Conservation (phyloP, 805 yeast species). For the Komagataella kurtzmanii region DNA sequence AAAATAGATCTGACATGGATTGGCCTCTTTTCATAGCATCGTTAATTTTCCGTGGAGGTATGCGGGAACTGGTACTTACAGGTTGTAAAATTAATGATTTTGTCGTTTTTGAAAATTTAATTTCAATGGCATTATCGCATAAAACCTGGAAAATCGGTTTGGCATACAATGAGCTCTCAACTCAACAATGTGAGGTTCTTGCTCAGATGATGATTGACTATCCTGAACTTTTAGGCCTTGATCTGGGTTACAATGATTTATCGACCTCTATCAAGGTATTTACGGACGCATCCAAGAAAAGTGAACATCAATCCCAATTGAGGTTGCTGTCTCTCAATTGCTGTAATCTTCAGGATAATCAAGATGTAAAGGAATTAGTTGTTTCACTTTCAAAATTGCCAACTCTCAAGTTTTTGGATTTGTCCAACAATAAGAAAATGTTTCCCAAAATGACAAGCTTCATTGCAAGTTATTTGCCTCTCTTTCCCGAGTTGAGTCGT, state of each 20-base stretch:
- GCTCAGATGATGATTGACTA: conserved; percentile 42
- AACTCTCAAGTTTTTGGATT: conserved; percentile 55
- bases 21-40: conserved; percentile 73
- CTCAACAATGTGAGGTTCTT: conserved; percentile 42
- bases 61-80: conserved; percentile 67
- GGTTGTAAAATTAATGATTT: conserved; percentile 58
- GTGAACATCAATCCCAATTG: conserved; percentile 14
- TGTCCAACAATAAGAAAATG: conserved; percentile 54
- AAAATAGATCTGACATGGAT: conserved; percentile 63
- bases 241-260: conserved; percentile 73
- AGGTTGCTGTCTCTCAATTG: conserved; percentile 50
- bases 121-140: conserved; percentile 40
- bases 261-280: conserved; percentile 24
- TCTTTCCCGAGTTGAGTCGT: conserved; percentile 48
- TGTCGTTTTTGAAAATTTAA: conserved; percentile 36
- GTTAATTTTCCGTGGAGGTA: conserved; percentile 52
- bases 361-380: conserved; percentile 35
- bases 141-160: conserved; percentile 57
- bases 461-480: conserved; percentile 52
- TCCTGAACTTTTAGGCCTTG: conserved; percentile 51
- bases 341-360: conserved; percentile 40
- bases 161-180: conserved; percentile 56
- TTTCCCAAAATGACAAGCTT: conserved; percentile 50
- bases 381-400: conserved; percentile 39
- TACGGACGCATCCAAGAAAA: conserved; percentile 16